These are phyloP conservation scores for Boletus coccyginus DNA, from an alignment of 768 basidiomycete genomes.

Conservation along the genomic window DNA sequence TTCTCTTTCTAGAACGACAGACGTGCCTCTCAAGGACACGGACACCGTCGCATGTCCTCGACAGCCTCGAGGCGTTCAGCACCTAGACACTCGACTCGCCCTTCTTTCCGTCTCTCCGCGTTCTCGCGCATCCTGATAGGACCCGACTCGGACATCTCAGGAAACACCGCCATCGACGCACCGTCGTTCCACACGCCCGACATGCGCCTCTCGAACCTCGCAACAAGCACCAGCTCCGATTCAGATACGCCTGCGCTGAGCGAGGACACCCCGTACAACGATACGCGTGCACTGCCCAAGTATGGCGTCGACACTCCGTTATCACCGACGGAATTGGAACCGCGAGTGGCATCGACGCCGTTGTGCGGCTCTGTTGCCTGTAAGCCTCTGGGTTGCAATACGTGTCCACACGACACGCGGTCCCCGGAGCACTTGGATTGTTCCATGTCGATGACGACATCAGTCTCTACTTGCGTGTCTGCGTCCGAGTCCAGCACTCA, in stretches of 20 bases:
- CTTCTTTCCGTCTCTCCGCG: constrained; percentile 25
- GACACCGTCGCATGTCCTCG: constrained; percentile 23
- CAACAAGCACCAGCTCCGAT: neutral
- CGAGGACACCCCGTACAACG: constrained; percentile 21
- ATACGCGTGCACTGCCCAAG: constrained; percentile 15
- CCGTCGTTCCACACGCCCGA: constrained; percentile 11
- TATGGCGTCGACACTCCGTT: constrained; percentile 9
- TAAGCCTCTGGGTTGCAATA: neutral
- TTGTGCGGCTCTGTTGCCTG: neutral
- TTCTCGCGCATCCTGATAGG: constrained; percentile 9
- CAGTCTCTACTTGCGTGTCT: constrained; percentile 5
- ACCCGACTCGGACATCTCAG: neutral
- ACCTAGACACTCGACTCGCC: constrained; percentile 4
- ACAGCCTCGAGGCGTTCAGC: constrained; percentile 17
- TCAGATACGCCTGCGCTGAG: constrained; percentile 13
- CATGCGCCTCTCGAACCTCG: constrained; percentile 19
- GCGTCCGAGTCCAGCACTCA: constrained; percentile 7
- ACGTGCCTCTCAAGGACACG: constrained; percentile 14
- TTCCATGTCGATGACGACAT: constrained; percentile 13
- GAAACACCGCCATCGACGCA: neutral
- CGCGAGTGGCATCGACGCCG: constrained; percentile 10
- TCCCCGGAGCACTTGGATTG: constrained; percentile 26
- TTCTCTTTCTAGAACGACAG: constrained; percentile 19
- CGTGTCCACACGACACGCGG: constrained; percentile 5
- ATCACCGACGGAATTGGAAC: constrained; percentile 7